Base-by-base conservation (phyloP, 306 rosid genomes). In the Cicer arietinum region DNA sequence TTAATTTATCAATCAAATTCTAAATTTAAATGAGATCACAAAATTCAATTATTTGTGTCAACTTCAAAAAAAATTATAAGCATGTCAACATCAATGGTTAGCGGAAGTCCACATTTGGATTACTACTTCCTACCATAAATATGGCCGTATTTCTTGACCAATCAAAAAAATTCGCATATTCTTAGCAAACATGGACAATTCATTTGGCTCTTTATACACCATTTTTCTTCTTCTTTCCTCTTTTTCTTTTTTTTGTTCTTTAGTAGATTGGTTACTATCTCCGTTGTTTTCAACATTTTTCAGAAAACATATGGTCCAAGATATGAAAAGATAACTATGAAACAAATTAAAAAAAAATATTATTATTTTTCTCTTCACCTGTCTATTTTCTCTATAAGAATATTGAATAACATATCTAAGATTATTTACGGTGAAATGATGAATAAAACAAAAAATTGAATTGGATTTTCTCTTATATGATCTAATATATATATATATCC, bases 111-210 rank as follows among this genome's bases (percentile, higher is more conserved):
- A 16, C 65, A 48, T 69, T 79, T 68, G 17, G 63, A 68, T 79
- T 75, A 13, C 77, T 37, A 50, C 61, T 16, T 75, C 61, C 51
- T 10, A 57, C 58, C 71, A 67, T 52, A 61, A 77, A 68, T 87
- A 86, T 40, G 65, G 93, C 98, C 90, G 93, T 74, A 57, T 82
- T 90, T 66, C 77, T 91, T 91, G 98, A 94, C 94, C 85, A 61
- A 74, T 48, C 25, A 22, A 16, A 66, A 74, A 63, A 56, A 54
- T 56, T 42, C 74, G 71, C 80, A 85, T 76, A 71, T 84, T 25
- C 81, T 47, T 53, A 6, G 51, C 13, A 44, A 48, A 47, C 64
- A 11, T 10, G 61, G 42, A 58, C 14, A 14, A 0, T 74, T 79
- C 79, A 70, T 10, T 72, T 71, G 73, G 75, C 64, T 67, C 69